These are phyloP conservation scores for Leccinum ochraceum DNA, from an alignment of 768 basidiomycete genomes.

Conservation along the genomic window DNA sequence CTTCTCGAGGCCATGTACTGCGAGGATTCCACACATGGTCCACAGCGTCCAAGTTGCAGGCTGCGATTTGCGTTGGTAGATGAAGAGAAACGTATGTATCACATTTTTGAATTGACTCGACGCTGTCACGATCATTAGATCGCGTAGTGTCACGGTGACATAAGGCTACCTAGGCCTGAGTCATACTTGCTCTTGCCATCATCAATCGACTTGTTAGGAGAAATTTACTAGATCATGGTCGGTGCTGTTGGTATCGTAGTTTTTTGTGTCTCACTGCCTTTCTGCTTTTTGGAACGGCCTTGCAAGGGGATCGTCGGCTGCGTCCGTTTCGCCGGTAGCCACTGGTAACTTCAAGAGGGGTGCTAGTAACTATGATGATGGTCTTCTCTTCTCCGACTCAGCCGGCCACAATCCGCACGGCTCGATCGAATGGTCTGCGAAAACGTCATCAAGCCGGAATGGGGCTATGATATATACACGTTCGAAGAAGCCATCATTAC, in stretches of 20 bases:
- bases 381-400: background rate
- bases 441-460: background rate
- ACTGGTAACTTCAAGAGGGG: no score
- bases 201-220: no score
- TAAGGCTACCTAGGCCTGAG: no score
- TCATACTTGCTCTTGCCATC: no score
- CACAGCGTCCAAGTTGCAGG: background rate
- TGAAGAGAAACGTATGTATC: background rate
- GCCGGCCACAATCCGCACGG: background rate
- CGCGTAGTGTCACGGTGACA: background rate
- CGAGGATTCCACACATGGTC: slow-evolving; percentile 91
- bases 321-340: no score
- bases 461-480: background rate
- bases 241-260: no score
- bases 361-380: no score
- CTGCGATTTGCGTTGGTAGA: background rate
- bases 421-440: background rate
- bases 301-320: no score
- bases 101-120: background rate
- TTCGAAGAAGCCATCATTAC: background rate
- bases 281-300: no score
- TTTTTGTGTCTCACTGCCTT: no score
- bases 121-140: background rate
- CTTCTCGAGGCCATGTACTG: slow-evolving; percentile 77
- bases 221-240: no score